Conservation (phyloP, 768 basidiomycete species). For the Leccinum longicurvipes region DNA sequence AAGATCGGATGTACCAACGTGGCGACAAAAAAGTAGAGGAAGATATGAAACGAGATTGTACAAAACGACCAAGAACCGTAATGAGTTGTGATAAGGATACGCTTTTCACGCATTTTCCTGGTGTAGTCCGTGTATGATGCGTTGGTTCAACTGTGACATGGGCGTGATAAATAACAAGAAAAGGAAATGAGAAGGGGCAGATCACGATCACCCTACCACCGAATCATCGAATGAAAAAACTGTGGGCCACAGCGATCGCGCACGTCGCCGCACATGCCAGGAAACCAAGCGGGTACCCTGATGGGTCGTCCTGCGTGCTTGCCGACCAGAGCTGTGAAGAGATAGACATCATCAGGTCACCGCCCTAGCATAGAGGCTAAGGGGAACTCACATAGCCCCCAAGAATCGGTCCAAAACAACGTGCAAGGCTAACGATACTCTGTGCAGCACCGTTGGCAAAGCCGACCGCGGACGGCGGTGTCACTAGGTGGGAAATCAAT, state of each 20-base stretch:
- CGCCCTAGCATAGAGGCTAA: neutral
- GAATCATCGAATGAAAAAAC: slow-evolving; percentile 71
- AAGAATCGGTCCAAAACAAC: slow-evolving; percentile 84
- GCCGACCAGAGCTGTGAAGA: slow-evolving; percentile 62
- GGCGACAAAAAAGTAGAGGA: neutral
- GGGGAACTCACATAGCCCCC: slow-evolving; percentile 68
- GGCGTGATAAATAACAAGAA: neutral
- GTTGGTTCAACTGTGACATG: neutral
- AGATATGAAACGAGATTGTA: neutral
- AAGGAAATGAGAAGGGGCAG: neutral
- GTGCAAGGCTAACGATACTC: slow-evolving; percentile 89
- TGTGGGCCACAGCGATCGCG: slow-evolving; percentile 61
- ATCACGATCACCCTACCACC: slow-evolving; percentile 30
- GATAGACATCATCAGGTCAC: slow-evolving; percentile 5
- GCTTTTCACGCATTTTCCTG: neutral
- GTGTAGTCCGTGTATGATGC: neutral
- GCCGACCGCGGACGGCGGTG: slow-evolving; percentile 83
- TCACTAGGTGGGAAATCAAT: slow-evolving; percentile 51
- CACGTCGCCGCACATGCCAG: slow-evolving; percentile 61
- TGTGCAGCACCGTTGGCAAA: slow-evolving; percentile 96
- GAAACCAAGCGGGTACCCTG: slow-evolving; percentile 75
- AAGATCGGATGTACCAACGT: neutral
- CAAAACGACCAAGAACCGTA: neutral
- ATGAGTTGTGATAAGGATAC: neutral
- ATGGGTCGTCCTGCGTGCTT: slow-evolving; percentile 64